These are phyloP conservation scores for Candida taoyuanica DNA, from an alignment of 805 yeast genomes.

Conservation along the genomic window DNA sequence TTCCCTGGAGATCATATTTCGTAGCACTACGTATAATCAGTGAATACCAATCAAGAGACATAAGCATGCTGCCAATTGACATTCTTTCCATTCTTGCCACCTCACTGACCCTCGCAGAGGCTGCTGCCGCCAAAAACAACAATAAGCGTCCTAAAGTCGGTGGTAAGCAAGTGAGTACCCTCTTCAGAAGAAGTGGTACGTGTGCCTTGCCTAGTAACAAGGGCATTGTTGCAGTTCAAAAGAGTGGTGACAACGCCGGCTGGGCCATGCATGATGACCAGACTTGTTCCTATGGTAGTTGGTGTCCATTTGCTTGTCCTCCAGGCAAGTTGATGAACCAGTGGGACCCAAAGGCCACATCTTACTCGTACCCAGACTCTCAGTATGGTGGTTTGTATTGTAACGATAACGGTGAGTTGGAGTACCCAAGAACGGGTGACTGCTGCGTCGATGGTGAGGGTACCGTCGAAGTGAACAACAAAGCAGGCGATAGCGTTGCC, in stretches of 20 bases:
- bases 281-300: slow-evolving; percentile 66
- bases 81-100: slow-evolving; percentile 1
- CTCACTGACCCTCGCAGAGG: background rate
- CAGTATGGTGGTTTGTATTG: slow-evolving; percentile 83
- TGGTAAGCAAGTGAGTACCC: slow-evolving; percentile 23
- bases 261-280: slow-evolving; percentile 86
- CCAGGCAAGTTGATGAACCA: slow-evolving; percentile 85
- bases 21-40: no score
- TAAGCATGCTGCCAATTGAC: slow-evolving; percentile 1
- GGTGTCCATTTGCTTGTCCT: slow-evolving; percentile 90
- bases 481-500: slow-evolving; percentile 58
- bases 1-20: no score
- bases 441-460: slow-evolving; percentile 79
- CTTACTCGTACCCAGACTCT: slow-evolving; percentile 72
- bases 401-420: slow-evolving; percentile 60
- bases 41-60: no score
- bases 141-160: slow-evolving; percentile 14
- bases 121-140: slow-evolving; percentile 1
- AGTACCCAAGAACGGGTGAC: slow-evolving; percentile 52
- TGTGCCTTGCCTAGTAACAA: slow-evolving; percentile 66
- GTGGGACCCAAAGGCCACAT: slow-evolving; percentile 77
- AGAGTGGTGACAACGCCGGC: slow-evolving; percentile 58
- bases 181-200: slow-evolving; percentile 34
- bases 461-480: slow-evolving; percentile 58
- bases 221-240: slow-evolving; percentile 69